Conservation (phyloP, 306 rosid species). For the Ormosia emarginata region DNA sequence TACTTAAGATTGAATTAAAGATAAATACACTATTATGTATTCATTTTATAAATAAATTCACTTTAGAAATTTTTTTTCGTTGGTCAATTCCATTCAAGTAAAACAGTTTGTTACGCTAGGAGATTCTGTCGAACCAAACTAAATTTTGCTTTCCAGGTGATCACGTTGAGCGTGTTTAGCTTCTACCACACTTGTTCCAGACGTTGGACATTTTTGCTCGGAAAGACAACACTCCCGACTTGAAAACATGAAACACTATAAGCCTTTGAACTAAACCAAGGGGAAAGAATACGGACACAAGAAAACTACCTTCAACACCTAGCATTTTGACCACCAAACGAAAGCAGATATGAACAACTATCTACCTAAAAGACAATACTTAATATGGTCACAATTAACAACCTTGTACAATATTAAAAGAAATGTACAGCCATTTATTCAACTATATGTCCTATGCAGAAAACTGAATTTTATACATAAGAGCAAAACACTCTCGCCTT, state of each 20-base stretch:
- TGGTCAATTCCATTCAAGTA: not conserved
- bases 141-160: not conserved
- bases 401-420: constrained; percentile 16
- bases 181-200: not conserved
- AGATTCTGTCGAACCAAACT: not conserved
- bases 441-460: constrained; percentile 34
- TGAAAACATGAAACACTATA: not conserved
- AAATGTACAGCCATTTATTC: constrained; percentile 41
- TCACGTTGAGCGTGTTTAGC: not conserved
- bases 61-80: no score
- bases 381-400: constrained; percentile 20
- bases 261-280: not conserved
- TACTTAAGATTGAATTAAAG: no score
- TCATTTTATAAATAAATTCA: no score
- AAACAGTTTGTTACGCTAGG: not conserved
- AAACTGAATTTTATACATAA: constrained; percentile 40
- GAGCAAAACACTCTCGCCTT: constrained; percentile 28
- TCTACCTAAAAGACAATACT: constrained; percentile 9
- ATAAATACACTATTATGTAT: no score
- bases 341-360: not conserved
- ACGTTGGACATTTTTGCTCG: not conserved
- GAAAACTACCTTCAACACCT: not conserved
- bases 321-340: not conserved
- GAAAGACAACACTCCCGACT: not conserved
- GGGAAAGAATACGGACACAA: not conserved